phyloP scores from a whole-genome alignment of 1,284 basidiomycete species.

The Apiotrichum gamsii region DNA sequence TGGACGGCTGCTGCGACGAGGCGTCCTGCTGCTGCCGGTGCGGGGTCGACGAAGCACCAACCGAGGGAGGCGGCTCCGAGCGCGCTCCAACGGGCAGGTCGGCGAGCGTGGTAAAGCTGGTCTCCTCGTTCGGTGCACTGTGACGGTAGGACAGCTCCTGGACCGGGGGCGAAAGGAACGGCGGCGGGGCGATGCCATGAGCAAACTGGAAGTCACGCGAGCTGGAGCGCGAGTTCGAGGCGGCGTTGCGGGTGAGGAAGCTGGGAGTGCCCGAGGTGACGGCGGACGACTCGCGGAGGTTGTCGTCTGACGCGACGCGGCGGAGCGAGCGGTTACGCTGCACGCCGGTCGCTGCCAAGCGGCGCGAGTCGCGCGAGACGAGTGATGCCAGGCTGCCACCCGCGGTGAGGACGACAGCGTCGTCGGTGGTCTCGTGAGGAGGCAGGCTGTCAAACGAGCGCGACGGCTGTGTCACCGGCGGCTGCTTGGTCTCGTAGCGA shows the following conservation, averaged over 20 bases:
- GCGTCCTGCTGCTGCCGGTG: no score
- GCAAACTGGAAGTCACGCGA: constrained; percentile 39
- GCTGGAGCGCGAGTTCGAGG: not conserved
- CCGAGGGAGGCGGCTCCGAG: constrained; percentile 1
- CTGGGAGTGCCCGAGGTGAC: not conserved
- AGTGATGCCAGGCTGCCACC: constrained; percentile 36
- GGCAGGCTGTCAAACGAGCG: no score
- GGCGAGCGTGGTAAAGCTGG: no score
- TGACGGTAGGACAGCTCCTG: not conserved
- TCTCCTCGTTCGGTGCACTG: no score
- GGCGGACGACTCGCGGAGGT: constrained; percentile 18
- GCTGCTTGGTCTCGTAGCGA: constrained; percentile 15
- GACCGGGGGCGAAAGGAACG: not conserved
- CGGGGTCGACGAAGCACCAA: not conserved
- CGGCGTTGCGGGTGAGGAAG: not conserved
- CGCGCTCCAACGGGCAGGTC: not conserved
- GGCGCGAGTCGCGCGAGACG: constrained; percentile 33
- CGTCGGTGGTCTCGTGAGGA: constrained; percentile 28
- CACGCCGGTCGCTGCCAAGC: constrained; percentile 33
- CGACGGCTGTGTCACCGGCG: not conserved
- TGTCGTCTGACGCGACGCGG: constrained; percentile 42
- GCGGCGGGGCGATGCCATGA: constrained; percentile 29
- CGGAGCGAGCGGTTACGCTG: constrained; percentile 31
- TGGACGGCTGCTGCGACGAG: no score
- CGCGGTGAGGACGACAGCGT: constrained; percentile 37